Evolutionary conservation across 805 yeast genomes (phyloP), one percentile per base, ranked within the genome.

Genomic region (Komagataella kurtzmanii): DNA sequence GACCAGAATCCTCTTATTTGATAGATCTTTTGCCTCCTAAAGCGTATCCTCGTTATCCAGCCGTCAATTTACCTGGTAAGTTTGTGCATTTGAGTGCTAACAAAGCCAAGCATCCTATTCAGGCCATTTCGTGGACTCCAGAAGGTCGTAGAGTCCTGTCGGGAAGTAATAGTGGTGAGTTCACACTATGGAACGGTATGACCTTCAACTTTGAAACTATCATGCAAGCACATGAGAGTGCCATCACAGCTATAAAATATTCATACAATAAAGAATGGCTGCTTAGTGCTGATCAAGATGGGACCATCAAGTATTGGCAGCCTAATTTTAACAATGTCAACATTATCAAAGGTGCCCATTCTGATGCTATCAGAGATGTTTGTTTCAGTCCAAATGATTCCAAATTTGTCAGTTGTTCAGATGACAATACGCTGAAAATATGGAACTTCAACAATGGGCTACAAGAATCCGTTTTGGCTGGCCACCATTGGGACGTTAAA

Each of bases 401-500:
- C 7, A 88, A 89, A 63, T 93, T 90, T 66, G 86, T 89, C n/a
- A 86, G 96, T 1, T 86, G 95, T 57, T 85, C 95, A 17, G 99
- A 93, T 67, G 99, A 93, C 66, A 85, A 88, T 50, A 76, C 84
- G 5, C 71, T 91, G 54, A 95, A 93, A 63, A 83, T 93, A 44
- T 93, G 98, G 97, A 88, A 90, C 67, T 93, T 93, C 68, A 84
- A 87, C 61, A 87, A 85, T 61, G 93, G 93, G 44, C 71, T 76
- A 53, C 93, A 88, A 58, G 99, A 93, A 62, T 69, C 86, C 49
- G 73, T 79, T 0, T 71, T 93, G 51, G 75, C 81, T 21, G 98
- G 98, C 2, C 99, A 93, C 67, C 96, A 95, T 64, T 93, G 99
- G 99, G 99, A 93, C 67, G 97, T 93, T 19, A 93, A 93, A 63